Percentiles rank a stretch among this genome's conserved stretches.
phyloP scores from a whole-genome alignment of 179 eudicot species.

The Monotropa hypopitys region DNA sequence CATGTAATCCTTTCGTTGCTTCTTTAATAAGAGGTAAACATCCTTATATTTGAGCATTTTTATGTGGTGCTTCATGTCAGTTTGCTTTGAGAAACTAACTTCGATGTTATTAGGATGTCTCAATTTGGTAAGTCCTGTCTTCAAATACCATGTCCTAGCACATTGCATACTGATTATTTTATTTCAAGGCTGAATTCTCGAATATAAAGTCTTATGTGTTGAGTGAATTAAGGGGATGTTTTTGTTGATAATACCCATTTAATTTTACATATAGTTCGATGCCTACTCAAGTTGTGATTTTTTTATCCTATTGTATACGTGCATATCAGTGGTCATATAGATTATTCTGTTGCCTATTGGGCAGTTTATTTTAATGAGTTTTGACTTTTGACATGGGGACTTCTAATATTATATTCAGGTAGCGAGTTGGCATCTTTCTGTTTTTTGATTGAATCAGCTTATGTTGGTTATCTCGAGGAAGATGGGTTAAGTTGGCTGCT shows the following conservation, averaged over 20 bases:
- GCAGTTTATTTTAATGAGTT: slow-evolving; percentile 8
- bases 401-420: slow-evolving; percentile 61
- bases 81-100: neutral
- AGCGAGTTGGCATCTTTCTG: slow-evolving; percentile 35
- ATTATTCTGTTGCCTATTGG: slow-evolving; percentile 13
- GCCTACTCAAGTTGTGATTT: neutral
- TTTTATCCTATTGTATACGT: neutral
- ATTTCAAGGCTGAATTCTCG: neutral
- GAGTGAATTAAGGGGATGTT: neutral
- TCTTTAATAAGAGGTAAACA: neutral
- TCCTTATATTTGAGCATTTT: neutral
- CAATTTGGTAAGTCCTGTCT: slow-evolving; percentile 1
- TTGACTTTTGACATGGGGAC: slow-evolving; percentile 41
- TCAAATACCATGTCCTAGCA: neutral
- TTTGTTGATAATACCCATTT: neutral
- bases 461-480: slow-evolving; percentile 39
- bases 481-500: slow-evolving; percentile 34
- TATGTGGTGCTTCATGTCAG: neutral
- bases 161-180: neutral
- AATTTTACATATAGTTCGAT: neutral
- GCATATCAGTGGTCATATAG: slow-evolving; percentile 13
- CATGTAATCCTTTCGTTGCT: neutral
- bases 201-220: neutral
- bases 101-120: neutral
- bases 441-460: slow-evolving; percentile 50